These are phyloP conservation scores for Fomitiporia mediterranea DNA, from an alignment of 1,284 basidiomycete species.

Conservation along the genomic window DNA sequence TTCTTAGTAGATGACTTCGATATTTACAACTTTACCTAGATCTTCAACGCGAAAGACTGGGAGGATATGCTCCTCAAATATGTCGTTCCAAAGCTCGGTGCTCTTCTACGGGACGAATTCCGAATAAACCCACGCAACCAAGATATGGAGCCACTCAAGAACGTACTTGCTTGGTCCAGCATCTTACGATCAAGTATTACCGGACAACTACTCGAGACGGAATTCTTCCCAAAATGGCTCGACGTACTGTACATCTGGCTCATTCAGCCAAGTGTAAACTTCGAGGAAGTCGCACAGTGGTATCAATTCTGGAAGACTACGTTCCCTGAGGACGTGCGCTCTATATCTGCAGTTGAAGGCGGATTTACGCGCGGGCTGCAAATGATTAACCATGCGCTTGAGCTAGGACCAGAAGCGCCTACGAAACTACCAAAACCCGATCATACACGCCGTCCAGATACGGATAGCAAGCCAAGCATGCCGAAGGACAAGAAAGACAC, in stretches of 20 bases:
- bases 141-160: slow-evolving; percentile 78
- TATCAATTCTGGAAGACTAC: slow-evolving; percentile 83
- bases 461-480: slow-evolving; percentile 25
- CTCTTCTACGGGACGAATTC: slow-evolving; percentile 78
- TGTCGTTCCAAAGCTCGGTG: slow-evolving; percentile 84
- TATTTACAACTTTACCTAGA: slow-evolving; percentile 34
- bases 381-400: slow-evolving; percentile 90
- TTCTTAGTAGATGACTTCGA: slow-evolving; percentile 21
- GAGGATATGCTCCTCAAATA: slow-evolving; percentile 87
- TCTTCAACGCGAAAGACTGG: slow-evolving; percentile 82
- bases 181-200: slow-evolving; percentile 75
- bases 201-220: slow-evolving; percentile 77
- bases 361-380: slow-evolving; percentile 86
- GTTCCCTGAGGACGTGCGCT: slow-evolving; percentile 68
- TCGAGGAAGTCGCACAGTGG: slow-evolving; percentile 92
- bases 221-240: slow-evolving; percentile 97
- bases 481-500: not conserved
- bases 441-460: slow-evolving; percentile 37
- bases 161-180: slow-evolving; percentile 72
- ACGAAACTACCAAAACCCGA: slow-evolving; percentile 64
- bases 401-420: slow-evolving; percentile 72
- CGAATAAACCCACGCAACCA: slow-evolving; percentile 86
- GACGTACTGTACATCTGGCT: slow-evolving; percentile 91
- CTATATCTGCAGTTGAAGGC: slow-evolving; percentile 57
- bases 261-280: slow-evolving; percentile 73